These are phyloP conservation scores for Bimuria novae-zelandiae DNA, from an alignment of 2,329 filamentous ascomycete species.

Conservation along the genomic window DNA sequence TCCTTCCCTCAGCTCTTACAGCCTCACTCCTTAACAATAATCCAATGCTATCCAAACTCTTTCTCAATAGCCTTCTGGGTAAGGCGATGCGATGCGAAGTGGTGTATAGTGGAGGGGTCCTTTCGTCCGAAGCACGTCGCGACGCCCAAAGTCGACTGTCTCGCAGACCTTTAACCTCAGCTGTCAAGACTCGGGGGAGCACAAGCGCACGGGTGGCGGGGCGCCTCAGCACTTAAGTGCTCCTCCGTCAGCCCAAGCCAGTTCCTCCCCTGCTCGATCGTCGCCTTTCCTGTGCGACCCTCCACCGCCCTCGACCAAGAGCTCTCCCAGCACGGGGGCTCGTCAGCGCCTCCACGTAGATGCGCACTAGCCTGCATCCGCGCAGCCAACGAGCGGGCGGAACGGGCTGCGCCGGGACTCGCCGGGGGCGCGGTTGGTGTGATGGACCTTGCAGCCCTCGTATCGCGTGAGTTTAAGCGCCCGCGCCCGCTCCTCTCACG, in stretches of 20 bases:
- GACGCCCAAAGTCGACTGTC: not conserved
- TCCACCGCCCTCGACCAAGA: constrained; percentile 21
- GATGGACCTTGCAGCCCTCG: constrained; percentile 28
- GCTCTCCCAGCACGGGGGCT: too few species aligned
- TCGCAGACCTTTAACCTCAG: not conserved
- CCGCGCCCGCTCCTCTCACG: constrained; percentile 4
- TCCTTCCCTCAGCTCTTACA: too few species aligned
- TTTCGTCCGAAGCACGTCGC: not conserved
- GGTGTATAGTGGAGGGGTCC: too few species aligned
- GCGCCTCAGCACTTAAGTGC: constrained; percentile 32
- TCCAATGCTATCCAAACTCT: too few species aligned
- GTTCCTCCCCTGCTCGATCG: too few species aligned
- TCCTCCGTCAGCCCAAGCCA: not conserved
- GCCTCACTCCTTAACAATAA: too few species aligned
- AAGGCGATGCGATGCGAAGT: too few species aligned
- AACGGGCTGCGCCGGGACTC: constrained; percentile 25
- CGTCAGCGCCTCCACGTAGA: too few species aligned
- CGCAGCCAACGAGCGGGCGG: constrained; percentile 35
- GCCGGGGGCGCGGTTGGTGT: constrained; percentile 25
- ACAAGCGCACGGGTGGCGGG: constrained; percentile 35
- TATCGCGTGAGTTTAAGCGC: constrained; percentile 9
- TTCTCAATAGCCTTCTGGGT: too few species aligned
- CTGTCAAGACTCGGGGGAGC: constrained; percentile 13
- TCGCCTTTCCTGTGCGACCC: too few species aligned
- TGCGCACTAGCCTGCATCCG: too few species aligned